phyloP scores from a whole-genome alignment of 495 filamentous ascomycete species.

The Hypoxylon cercidicola region DNA sequence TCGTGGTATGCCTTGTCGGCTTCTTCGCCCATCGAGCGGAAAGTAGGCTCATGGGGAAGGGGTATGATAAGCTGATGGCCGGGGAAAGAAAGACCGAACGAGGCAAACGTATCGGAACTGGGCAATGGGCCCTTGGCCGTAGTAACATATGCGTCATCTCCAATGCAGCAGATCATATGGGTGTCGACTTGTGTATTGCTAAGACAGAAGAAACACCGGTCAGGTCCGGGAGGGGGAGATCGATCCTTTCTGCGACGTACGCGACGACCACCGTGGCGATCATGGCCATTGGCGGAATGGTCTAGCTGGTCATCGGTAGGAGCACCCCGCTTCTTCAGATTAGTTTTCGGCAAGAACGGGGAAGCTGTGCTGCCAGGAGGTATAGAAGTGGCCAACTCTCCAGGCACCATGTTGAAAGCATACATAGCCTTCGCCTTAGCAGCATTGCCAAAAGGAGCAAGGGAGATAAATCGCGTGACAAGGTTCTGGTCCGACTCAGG shows the following conservation, averaged over 20 bases:
- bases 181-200: conserved; percentile 82
- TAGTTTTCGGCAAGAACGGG: conserved; percentile 63
- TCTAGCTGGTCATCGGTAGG: conserved; percentile 59
- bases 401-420: conserved; percentile 81
- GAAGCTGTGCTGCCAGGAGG: conserved; percentile 76
- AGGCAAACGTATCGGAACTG: conserved; percentile 69
- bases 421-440: conserved; percentile 87
- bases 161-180: conserved; percentile 90
- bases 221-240: conserved; percentile 72
- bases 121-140: conserved; percentile 91
- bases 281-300: conserved; percentile 61
- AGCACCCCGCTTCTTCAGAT: conserved; percentile 68
- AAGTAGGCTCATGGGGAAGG: conserved; percentile 68
- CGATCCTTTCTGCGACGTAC: conserved; percentile 57
- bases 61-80: conserved; percentile 93
- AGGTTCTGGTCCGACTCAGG: conserved; percentile 56
- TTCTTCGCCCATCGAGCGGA: conserved; percentile 68
- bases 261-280: conserved; percentile 66
- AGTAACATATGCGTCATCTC: conserved; percentile 84
- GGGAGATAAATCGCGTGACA: conserved; percentile 87
- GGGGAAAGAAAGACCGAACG: conserved; percentile 73
- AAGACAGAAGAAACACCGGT: conserved; percentile 93
- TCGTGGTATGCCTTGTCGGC: conserved; percentile 74
- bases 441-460: conserved; percentile 78
- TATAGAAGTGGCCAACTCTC: conserved; percentile 63